These are phyloP conservation scores for Dorcoceras hygrometricum DNA, from an alignment of 257 asterid genomes.

Conservation along the genomic window DNA sequence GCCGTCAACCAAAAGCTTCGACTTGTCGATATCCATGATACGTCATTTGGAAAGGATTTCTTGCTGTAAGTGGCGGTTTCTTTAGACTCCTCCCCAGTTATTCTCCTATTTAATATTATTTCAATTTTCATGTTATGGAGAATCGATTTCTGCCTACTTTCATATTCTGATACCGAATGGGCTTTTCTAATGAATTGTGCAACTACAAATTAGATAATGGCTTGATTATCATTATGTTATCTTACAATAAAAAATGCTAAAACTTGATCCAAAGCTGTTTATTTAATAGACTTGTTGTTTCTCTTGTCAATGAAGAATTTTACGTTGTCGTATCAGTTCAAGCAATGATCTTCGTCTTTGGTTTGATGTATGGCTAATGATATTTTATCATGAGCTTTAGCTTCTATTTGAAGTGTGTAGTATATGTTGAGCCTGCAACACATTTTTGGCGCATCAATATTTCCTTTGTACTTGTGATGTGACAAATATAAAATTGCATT, in stretches of 20 bases:
- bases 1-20: constrained; percentile 71
- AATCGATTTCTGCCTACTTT: background rate
- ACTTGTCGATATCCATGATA: constrained; percentile 77
- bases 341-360: background rate
- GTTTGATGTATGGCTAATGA: background rate
- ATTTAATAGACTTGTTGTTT: background rate
- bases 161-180: background rate
- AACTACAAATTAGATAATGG: background rate
- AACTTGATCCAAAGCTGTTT: background rate
- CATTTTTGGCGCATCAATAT: background rate
- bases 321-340: background rate
- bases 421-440: constrained; percentile 8
- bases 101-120: background rate
- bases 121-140: background rate
- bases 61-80: constrained; percentile 54
- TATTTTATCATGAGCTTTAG: background rate
- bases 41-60: constrained; percentile 71
- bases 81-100: constrained; percentile 21
- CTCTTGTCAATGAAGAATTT: background rate
- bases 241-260: background rate
- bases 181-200: background rate
- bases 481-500: background rate
- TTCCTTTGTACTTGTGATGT: background rate
- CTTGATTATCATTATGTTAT: background rate
- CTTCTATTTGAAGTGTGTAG: background rate